These are phyloP conservation scores for Inga leiocalycina DNA, from an alignment of 306 rosid species.

Conservation along the genomic window DNA sequence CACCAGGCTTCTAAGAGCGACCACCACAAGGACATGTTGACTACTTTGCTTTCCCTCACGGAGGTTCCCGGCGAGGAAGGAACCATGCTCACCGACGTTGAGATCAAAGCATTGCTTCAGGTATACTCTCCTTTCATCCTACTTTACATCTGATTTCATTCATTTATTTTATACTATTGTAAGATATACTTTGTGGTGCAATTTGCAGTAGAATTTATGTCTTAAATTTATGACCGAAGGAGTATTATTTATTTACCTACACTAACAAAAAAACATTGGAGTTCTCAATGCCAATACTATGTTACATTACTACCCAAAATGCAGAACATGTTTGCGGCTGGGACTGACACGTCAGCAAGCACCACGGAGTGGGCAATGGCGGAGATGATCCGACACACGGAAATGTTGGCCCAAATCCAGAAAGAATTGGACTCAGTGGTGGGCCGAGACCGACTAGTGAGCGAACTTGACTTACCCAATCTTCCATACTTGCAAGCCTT, in stretches of 20 bases:
- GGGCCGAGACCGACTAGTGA: neutral
- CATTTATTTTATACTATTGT: too few relatives aligned
- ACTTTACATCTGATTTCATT: neutral
- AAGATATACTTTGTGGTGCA: too few relatives aligned
- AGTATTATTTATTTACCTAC: too few relatives aligned
- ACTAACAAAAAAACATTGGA: too few relatives aligned
- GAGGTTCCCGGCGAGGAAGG: constrained; percentile 43
- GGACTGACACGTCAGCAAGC: neutral
- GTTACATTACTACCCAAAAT: too few relatives aligned
- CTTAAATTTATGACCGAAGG: too few relatives aligned
- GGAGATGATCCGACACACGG: neutral
- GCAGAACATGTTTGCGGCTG: neutral
- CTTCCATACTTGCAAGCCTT: constrained; percentile 23
- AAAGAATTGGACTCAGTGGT: neutral
- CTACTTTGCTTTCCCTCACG: constrained; percentile 48
- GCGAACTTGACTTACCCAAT: constrained; percentile 44
- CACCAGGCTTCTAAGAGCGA: constrained; percentile 36
- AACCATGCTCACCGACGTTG: constrained; percentile 48
- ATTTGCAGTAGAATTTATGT: too few relatives aligned
- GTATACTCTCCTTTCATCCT: constrained; percentile 27
- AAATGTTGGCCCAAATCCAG: neutral
- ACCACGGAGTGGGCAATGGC: neutral
- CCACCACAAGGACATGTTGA: constrained; percentile 55
- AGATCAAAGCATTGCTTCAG: constrained; percentile 74
- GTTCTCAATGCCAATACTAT: too few relatives aligned